phyloP scores from a whole-genome alignment of 768 basidiomycete species.

The Psilocybe tampanensis region DNA sequence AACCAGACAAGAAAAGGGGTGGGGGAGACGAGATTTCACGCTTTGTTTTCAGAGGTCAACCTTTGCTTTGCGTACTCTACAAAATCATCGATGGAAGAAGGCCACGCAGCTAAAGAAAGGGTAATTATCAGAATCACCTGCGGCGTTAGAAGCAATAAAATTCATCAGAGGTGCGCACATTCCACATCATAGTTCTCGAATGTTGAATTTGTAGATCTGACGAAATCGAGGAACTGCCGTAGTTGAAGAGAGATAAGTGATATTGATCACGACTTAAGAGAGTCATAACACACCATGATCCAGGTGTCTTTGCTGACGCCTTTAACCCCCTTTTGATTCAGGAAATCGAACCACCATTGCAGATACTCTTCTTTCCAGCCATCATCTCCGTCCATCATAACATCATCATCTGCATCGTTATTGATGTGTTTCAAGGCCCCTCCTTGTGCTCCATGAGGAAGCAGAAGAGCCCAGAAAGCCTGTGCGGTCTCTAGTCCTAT shows the following conservation, averaged over 20 bases:
- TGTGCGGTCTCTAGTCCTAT: slow-evolving; percentile 70
- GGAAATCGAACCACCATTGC: slow-evolving; percentile 80
- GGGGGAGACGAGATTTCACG: background rate
- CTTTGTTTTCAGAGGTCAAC: slow-evolving; percentile 15
- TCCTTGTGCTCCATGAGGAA: slow-evolving; percentile 70
- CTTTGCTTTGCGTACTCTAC: slow-evolving; percentile 64
- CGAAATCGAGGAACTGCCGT: slow-evolving; percentile 74
- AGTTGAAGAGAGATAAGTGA: background rate
- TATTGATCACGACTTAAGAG: background rate
- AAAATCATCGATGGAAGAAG: slow-evolving; percentile 85
- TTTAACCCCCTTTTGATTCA: slow-evolving; percentile 63
- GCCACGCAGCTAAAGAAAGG: slow-evolving; percentile 70
- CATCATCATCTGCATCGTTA: slow-evolving; percentile 45
- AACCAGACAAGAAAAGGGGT: background rate
- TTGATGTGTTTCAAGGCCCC: slow-evolving; percentile 57
- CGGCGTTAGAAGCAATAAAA: background rate
- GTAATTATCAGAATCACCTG: slow-evolving; percentile 4
- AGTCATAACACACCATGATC: slow-evolving; percentile 65
- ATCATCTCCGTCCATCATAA: slow-evolving; percentile 45
- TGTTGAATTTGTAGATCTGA: slow-evolving; percentile 70
- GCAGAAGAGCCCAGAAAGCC: slow-evolving; percentile 77
- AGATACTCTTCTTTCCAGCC: slow-evolving; percentile 69
- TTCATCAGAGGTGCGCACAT: slow-evolving; percentile 44
- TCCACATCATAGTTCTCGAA: slow-evolving; percentile 78
- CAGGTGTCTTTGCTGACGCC: slow-evolving; percentile 90